Evolutionary conservation across 192 early-diverging fungal species (phyloP), one percentile per base, ranked within the genome.

Genomic region (Cladochytrium replicatum): DNA sequence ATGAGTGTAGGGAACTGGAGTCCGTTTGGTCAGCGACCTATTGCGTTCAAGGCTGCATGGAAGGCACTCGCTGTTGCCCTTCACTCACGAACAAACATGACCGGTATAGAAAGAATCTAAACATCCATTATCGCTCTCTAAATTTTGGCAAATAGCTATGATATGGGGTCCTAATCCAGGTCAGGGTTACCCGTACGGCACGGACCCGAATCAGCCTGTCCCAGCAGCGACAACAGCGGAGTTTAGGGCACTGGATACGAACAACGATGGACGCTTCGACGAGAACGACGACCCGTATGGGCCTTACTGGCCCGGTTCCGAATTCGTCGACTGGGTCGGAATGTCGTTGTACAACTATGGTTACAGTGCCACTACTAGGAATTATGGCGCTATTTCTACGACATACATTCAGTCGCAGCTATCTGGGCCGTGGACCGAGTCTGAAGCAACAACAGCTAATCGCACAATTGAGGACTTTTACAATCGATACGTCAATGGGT

Each of bases 301-400:
- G 2, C 71, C 71, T 4, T 73, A 68, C 54, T 73, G 57, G 37
- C 71, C 71, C 3, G 71, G 71, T 9, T 50, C 53, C 34, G 64
- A 46, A 19, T 69, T 41, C 31, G 71, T 73, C 2, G 71, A 73
- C 49, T 73, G 66, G 66, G 57, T 67, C 15, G 71, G 63, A 8
- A 47, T 69, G 5, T 52, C 56, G 11, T 34, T 46, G n/a, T 38
- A 55, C 23, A 66, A 67, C 43, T 65, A 66, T 39, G 60, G 70
- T n/a, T 28, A 26, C 7, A 21, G 47, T 37, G 8, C 32, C 38
- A 42, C 40, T 8, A 58, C 55, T 2, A 39, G 29, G 2, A 29
- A 28, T 2, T 72, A 58, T 60, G 55, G 55, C 29, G 25, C 6
- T 13, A 62, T 52, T 37, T 23, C 23, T 4, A 43, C 32, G 17